Conservation (phyloP, 2,329 filamentous ascomycete species). For the Ascochyta koolunga region DNA sequence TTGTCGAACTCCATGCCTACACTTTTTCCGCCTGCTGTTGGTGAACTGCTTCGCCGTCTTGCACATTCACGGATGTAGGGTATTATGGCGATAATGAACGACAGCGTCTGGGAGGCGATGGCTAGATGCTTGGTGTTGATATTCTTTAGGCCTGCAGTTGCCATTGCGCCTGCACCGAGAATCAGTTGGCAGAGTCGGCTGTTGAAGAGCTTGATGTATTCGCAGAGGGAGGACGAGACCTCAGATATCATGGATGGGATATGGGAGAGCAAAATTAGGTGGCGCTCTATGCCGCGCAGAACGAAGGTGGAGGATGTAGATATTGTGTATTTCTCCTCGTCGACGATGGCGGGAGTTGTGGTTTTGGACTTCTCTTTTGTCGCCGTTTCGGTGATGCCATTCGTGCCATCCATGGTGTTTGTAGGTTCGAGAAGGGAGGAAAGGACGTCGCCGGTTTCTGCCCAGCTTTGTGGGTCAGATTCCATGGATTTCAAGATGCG, state of each 20-base stretch:
- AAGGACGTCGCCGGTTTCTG: conserved; percentile 57
- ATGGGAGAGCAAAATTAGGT: conserved; percentile 79
- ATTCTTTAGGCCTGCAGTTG: conserved; percentile 88
- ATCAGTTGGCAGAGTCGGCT: conserved; percentile 96
- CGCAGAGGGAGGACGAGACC: conserved; percentile 77
- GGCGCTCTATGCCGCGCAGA: conserved; percentile 79
- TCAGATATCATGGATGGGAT: conserved; percentile 91
- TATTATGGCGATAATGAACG: conserved; percentile 84
- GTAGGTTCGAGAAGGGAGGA: conserved; percentile 26
- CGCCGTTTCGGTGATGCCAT: conserved; percentile 40
- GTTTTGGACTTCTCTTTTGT: conserved; percentile 53
- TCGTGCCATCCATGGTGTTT: conserved; percentile 28
- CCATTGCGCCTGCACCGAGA: conserved; percentile 88
- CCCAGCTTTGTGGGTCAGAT: conserved; percentile 71
- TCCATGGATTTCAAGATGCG: conserved; percentile 73
- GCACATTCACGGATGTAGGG: conserved; percentile 92
- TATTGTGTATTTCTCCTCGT: conserved; percentile 83
- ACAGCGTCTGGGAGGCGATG: conserved; percentile 84
- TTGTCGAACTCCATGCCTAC: conserved; percentile 84
- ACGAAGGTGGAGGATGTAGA: conserved; percentile 83
- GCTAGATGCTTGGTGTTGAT: conserved; percentile 91
- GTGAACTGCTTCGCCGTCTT: conserved; percentile 68
- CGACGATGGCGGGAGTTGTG: conserved; percentile 70
- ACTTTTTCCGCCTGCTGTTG: conserved; percentile 44
- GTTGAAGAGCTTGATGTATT: conserved; percentile 93